Evolutionary conservation across 257 asterid genomes (phyloP).

Genomic region (Salvia rosmarinus): DNA sequence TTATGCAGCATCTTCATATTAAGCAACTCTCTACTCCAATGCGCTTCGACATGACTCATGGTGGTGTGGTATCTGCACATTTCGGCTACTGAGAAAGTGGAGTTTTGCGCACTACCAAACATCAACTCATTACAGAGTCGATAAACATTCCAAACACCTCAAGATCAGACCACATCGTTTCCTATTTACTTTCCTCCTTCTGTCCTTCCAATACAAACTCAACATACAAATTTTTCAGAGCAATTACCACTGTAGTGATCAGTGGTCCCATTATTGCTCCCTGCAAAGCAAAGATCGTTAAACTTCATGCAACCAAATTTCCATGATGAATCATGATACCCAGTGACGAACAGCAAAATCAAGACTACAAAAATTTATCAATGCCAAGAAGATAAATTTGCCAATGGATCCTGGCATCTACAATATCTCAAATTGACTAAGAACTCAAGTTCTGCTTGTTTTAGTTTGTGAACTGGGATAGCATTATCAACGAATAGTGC

Average conservation of each 20-base stretch:
- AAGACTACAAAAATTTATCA: background rate
- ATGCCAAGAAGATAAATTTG: background rate
- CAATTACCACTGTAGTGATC: conserved; percentile 88
- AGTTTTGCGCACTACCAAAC: no score
- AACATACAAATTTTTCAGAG: conserved; percentile 75
- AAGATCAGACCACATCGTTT: background rate
- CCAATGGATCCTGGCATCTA: background rate
- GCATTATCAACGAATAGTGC: background rate
- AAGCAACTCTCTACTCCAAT: background rate
- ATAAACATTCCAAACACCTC: conserved; percentile 1
- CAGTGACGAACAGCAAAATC: background rate
- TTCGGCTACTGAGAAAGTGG: conserved; percentile 4
- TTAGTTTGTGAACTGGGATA: background rate
- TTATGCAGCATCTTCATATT: background rate
- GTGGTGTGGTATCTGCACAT: background rate
- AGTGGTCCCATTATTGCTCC: conserved; percentile 97
- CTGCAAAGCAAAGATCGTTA: conserved; percentile 46
- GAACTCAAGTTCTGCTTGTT: no score
- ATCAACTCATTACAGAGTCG: conserved; percentile 5
- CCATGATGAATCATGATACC: background rate
- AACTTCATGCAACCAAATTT: background rate
- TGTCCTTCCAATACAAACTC: conserved; percentile 70
- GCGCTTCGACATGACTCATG: background rate
- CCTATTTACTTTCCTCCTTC: conserved; percentile 45
- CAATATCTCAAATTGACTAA: background rate